Conservation (phyloP, 148 eudicot genomes). For the Suaeda aralocaspica region DNA sequence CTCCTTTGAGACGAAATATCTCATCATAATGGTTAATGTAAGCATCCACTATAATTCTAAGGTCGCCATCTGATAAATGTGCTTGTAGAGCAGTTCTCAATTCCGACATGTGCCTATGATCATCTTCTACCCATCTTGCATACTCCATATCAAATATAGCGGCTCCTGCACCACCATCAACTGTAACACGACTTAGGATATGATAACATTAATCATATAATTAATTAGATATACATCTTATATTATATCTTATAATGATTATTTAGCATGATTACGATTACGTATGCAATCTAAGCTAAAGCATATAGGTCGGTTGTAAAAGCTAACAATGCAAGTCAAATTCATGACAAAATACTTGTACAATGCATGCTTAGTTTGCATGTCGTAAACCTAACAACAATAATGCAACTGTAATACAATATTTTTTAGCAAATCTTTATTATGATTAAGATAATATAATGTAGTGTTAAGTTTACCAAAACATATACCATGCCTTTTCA, state of each 20-base stretch:
- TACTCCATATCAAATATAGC: conserved; percentile 96
- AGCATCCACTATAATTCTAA: conserved; percentile 66
- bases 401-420: not conserved
- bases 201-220: not conserved
- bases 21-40: conserved; percentile 86
- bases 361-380: not conserved
- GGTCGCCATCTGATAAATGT: conserved; percentile 73
- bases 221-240: too few relatives aligned
- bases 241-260: not conserved
- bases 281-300: not conserved
- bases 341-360: not conserved
- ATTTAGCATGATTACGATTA: not conserved
- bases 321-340: not conserved
- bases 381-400: conserved; percentile 1
- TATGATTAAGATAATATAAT: not conserved
- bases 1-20: conserved; percentile 62
- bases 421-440: too few relatives aligned
- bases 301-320: not conserved
- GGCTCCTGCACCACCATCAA: conserved; percentile 48
- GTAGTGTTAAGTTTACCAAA: not conserved
- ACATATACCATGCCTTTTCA: not conserved
- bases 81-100: conserved; percentile 79
- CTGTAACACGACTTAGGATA: not conserved
- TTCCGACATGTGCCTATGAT: conserved; percentile 77
- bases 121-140: conserved; percentile 93